Evolutionary conservation across 2,329 filamentous ascomycete genomes (phyloP).

Genomic region (Pyrenochaeta sp.): DNA sequence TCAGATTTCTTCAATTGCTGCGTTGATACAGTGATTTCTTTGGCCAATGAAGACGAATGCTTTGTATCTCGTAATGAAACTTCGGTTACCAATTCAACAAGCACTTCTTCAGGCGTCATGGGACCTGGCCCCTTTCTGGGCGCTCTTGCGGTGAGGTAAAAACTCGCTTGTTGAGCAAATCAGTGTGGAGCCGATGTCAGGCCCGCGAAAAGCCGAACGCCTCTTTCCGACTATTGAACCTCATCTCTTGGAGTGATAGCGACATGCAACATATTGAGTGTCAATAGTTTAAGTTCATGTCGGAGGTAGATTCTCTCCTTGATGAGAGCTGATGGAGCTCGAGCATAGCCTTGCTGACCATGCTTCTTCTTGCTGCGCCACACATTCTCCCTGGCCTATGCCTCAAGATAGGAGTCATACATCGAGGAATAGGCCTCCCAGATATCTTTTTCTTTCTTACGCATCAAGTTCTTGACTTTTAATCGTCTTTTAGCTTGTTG

Average conservation of each 20-base stretch:
- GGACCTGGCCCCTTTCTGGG: too few species aligned
- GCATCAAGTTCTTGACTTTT: too few species aligned
- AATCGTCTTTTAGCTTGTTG: too few species aligned
- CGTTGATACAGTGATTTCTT: too few species aligned
- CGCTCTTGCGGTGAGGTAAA: not conserved
- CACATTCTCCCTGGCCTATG: not conserved
- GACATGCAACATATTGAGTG: too few species aligned
- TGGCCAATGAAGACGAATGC: too few species aligned
- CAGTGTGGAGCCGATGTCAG: slow-evolving; percentile 9
- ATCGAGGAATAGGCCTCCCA: not conserved
- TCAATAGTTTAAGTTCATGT: not conserved
- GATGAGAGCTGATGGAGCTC: not conserved
- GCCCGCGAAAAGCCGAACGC: slow-evolving; percentile 12
- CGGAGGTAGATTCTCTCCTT: not conserved
- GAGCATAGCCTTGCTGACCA: not conserved
- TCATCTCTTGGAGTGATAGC: not conserved
- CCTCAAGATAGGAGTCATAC: not conserved
- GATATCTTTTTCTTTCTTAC: not conserved
- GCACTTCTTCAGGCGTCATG: not conserved
- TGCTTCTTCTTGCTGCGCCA: not conserved
- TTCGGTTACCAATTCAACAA: not conserved
- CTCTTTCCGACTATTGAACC: not conserved
- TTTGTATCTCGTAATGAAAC: not conserved
- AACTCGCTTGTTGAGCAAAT: slow-evolving; percentile 16
- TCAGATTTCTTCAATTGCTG: too few species aligned